These are phyloP conservation scores for Vanrija sp. DNA, from an alignment of 1,284 basidiomycete genomes.

Conservation along the genomic window DNA sequence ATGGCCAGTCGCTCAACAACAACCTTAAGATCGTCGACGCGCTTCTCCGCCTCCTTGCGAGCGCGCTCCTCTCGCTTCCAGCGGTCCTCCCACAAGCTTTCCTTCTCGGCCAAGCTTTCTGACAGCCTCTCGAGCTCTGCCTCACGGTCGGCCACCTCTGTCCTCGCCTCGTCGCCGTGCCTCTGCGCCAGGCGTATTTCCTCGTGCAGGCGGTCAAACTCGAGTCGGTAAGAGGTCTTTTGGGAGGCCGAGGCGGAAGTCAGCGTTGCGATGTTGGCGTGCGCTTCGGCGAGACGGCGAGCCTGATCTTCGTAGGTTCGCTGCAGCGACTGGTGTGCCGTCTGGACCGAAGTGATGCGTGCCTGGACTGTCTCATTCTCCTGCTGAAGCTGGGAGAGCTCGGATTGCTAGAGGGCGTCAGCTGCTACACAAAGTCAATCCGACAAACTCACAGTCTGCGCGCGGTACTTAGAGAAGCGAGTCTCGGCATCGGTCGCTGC, in stretches of 20 bases:
- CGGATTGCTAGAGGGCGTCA: slow-evolving; percentile 30
- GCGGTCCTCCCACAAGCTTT: slow-evolving; percentile 47
- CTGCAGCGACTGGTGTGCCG: slow-evolving; percentile 32
- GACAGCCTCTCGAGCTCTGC: slow-evolving; percentile 42
- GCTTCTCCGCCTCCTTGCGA: slow-evolving; percentile 47
- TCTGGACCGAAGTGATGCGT: slow-evolving; percentile 29
- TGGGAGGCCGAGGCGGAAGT: slow-evolving; percentile 39
- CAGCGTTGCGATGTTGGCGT: slow-evolving; percentile 42
- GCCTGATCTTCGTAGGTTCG: slow-evolving; percentile 41
- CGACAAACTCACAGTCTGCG: slow-evolving; percentile 30
- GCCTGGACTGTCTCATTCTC: slow-evolving; percentile 35
- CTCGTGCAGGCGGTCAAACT: slow-evolving; percentile 36
- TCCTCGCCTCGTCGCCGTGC: slow-evolving; percentile 40
- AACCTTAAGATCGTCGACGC: slow-evolving; percentile 47
- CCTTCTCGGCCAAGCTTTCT: slow-evolving; percentile 43
- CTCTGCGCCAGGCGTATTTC: slow-evolving; percentile 41
- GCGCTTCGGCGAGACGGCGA: slow-evolving; percentile 37
- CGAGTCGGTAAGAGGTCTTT: slow-evolving; percentile 37
- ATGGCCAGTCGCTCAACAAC: slow-evolving; percentile 45
- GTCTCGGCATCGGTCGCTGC: slow-evolving; percentile 37
- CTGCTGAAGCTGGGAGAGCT: slow-evolving; percentile 30
- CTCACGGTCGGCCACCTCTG: slow-evolving; percentile 41
- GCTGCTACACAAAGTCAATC: too few relatives aligned
- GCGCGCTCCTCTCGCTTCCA: slow-evolving; percentile 47
- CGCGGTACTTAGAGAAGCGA: slow-evolving; percentile 39